A percentile compares a stretch with the other conserved stretches of the same genome.
Evolutionary conservation across 2,329 filamentous ascomycete species (phyloP).

Genomic region (Exophiala sp.): DNA sequence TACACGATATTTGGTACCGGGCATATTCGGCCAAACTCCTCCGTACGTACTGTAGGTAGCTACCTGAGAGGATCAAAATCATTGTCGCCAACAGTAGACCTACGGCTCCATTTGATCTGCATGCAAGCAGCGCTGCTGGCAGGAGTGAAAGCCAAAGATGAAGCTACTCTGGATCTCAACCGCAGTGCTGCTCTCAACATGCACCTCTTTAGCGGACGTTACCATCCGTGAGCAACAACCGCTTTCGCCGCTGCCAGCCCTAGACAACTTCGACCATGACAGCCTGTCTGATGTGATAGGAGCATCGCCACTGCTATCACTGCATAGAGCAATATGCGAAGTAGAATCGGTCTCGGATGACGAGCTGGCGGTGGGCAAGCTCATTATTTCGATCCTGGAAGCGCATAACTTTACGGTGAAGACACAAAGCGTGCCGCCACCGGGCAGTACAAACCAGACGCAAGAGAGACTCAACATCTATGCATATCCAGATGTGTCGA

Average conservation of each 20-base stretch:
- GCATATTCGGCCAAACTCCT: too few species aligned
- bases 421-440: slow-evolving; percentile 44
- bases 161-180: slow-evolving; percentile 8
- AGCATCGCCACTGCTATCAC: slow-evolving; percentile 54
- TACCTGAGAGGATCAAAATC: too few species aligned
- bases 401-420: slow-evolving; percentile 57
- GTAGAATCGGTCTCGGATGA: slow-evolving; percentile 65
- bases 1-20: too few species aligned
- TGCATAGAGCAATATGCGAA: slow-evolving; percentile 70
- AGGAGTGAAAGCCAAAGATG: slow-evolving; percentile 1
- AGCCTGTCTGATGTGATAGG: slow-evolving; percentile 36
- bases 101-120: too few species aligned
- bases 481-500: slow-evolving; percentile 50
- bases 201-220: slow-evolving; percentile 1
- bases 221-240: background rate
- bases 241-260: background rate
- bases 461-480: slow-evolving; percentile 66
- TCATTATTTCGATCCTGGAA: slow-evolving; percentile 61
- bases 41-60: too few species aligned
- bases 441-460: slow-evolving; percentile 25
- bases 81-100: too few species aligned
- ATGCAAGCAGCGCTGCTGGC: background rate
- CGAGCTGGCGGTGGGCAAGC: slow-evolving; percentile 63
- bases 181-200: slow-evolving; percentile 1
- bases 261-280: slow-evolving; percentile 5